A percentile compares a stretch with the other conserved stretches of the same genome.
phyloP scores from a whole-genome alignment of 2,329 filamentous ascomycete species.

The Fusarium sp. region DNA sequence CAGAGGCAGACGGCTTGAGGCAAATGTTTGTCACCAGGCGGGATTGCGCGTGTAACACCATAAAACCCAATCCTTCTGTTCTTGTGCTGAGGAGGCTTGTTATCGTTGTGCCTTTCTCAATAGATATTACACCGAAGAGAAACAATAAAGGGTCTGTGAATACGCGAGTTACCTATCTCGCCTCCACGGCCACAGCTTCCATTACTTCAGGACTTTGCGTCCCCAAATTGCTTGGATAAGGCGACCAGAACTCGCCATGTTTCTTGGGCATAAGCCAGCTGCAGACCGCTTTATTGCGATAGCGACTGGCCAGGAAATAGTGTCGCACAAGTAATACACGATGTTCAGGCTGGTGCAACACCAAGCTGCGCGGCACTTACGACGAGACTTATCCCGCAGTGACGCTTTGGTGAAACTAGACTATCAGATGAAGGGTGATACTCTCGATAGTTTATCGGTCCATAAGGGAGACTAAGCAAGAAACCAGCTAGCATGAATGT shows the following conservation, averaged over 20 bases:
- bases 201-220: background rate
- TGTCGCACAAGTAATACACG: slow-evolving; percentile 22
- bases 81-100: background rate
- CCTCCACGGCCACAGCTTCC: background rate
- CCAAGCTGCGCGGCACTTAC: slow-evolving; percentile 20
- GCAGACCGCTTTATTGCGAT: slow-evolving; percentile 4
- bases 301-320: slow-evolving; percentile 5
- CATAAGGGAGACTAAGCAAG: background rate
- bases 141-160: background rate
- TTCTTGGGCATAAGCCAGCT: background rate
- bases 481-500: background rate
- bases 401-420: background rate
- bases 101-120: background rate
- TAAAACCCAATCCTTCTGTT: background rate
- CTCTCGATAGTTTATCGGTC: background rate
- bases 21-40: slow-evolving; percentile 38
- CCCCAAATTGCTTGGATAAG: background rate
- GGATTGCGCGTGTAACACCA: slow-evolving; percentile 27
- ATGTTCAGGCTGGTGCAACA: slow-evolving; percentile 11
- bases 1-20: slow-evolving; percentile 25
- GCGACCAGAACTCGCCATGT: background rate
- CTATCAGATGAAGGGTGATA: background rate
- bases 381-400: slow-evolving; percentile 10
- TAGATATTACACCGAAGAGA: background rate
- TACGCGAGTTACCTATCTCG: background rate